Conservation (phyloP, 192 early-diverging fungal genomes). For the Tieghemiomyces parasiticus region DNA sequence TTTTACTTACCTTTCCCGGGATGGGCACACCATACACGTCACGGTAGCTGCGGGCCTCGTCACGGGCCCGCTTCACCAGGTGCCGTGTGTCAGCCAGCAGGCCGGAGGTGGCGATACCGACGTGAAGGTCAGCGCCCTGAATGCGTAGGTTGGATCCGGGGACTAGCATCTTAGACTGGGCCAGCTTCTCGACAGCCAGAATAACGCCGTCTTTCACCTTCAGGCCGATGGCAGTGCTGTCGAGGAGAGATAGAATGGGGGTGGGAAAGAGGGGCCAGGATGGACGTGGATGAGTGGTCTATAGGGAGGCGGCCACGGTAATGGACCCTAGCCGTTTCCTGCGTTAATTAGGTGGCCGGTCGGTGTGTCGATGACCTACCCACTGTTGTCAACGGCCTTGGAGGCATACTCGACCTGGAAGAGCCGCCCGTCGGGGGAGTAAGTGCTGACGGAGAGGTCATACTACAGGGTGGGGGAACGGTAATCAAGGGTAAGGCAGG, state of each 20-base stretch:
- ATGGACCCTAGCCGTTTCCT: not conserved
- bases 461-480: slow-evolving; percentile 39
- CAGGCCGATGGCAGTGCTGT: slow-evolving; percentile 84
- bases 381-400: slow-evolving; percentile 98
- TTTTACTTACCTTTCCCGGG: slow-evolving; percentile 62
- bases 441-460: slow-evolving; percentile 94
- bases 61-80: slow-evolving; percentile 73
- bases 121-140: slow-evolving; percentile 75
- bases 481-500: slow-evolving; percentile 8
- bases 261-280: not conserved
- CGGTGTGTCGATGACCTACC: slow-evolving; percentile 31
- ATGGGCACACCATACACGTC: slow-evolving; percentile 68
- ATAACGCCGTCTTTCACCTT: slow-evolving; percentile 92
- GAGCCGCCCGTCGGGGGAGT: slow-evolving; percentile 96
- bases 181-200: slow-evolving; percentile 89
- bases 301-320: not conserved
- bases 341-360: not conserved
- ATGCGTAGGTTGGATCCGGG: slow-evolving; percentile 88
- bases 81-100: slow-evolving; percentile 85
- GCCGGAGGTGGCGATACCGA: slow-evolving; percentile 83
- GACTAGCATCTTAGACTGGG: slow-evolving; percentile 88
- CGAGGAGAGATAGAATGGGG: slow-evolving; percentile 5
- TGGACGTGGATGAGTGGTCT: not conserved
- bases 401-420: slow-evolving; percentile 98
- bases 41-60: slow-evolving; percentile 82